Conservation (phyloP, 208 protist genomes). For the Acanthamoeba comandoni region DNA sequence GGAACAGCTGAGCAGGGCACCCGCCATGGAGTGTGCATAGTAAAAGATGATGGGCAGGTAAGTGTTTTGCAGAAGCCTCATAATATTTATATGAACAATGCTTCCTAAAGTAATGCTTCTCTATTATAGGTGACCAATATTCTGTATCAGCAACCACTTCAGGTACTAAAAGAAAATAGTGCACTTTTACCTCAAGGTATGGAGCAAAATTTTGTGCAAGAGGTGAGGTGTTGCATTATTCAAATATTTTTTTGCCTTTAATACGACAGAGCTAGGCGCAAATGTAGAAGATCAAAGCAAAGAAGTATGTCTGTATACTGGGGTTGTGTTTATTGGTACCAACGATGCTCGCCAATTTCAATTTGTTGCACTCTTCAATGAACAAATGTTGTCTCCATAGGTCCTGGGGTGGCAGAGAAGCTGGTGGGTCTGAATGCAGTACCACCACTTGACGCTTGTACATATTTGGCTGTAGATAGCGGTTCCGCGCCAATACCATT, state of each 20-base stretch:
- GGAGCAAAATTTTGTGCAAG: background rate
- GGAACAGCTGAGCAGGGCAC: too few relatives aligned
- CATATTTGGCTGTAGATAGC: slow-evolving; percentile 64
- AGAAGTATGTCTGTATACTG: background rate
- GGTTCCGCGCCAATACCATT: slow-evolving; percentile 32
- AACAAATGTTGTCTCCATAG: too few relatives aligned
- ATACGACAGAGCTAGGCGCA: background rate
- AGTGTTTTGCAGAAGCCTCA: too few relatives aligned
- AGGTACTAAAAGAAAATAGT: background rate
- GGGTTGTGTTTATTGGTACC: background rate
- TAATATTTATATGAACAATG: too few relatives aligned
- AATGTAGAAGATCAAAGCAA: background rate
- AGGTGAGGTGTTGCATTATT: too few relatives aligned
- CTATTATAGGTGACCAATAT: slow-evolving; percentile 46
- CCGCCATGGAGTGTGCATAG: too few relatives aligned
- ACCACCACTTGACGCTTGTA: slow-evolving; percentile 59
- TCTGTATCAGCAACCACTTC: slow-evolving; percentile 31
- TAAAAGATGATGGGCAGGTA: too few relatives aligned
- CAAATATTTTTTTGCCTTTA: background rate
- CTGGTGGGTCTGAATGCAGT: slow-evolving; percentile 24
- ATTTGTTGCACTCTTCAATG: too few relatives aligned
- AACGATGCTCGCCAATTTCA: too few relatives aligned
- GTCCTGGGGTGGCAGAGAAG: too few relatives aligned
- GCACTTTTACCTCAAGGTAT: background rate
- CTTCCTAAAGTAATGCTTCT: background rate